A percentile compares a stretch with the other conserved stretches of the same genome.
phyloP scores from a whole-genome alignment of 192 early-diverging fungal species.

The Gryganskiella cystojenkinii region DNA sequence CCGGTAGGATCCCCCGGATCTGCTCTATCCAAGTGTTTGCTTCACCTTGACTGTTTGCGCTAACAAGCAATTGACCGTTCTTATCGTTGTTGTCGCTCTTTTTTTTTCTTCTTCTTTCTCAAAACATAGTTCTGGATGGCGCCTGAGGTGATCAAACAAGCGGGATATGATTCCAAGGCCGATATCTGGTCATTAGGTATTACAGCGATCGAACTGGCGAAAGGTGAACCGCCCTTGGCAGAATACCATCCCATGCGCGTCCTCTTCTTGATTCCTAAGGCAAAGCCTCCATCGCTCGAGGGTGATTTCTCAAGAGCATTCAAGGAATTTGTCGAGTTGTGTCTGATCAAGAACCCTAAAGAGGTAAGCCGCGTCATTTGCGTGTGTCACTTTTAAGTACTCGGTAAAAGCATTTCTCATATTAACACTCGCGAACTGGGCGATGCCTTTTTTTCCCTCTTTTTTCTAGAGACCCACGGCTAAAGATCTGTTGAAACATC shows the following conservation, averaged over 20 bases:
- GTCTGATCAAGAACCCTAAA: conserved; percentile 89
- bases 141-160: conserved; percentile 93
- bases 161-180: conserved; percentile 80
- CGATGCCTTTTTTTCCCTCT: background rate
- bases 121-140: conserved; percentile 83
- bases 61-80: background rate
- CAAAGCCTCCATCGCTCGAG: conserved; percentile 86
- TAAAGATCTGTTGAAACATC: conserved; percentile 89
- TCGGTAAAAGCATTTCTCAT: too few relatives aligned
- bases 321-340: conserved; percentile 91
- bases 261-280: conserved; percentile 93
- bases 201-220: conserved; percentile 95
- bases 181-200: conserved; percentile 99
- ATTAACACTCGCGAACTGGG: too few relatives aligned
- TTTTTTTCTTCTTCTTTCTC: background rate
- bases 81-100: background rate
- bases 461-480: conserved; percentile 82
- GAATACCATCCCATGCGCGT: conserved; percentile 97
- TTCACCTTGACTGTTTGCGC: too few relatives aligned
- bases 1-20: too few relatives aligned
- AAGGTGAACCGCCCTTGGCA: conserved; percentile 92
- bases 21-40: too few relatives aligned
- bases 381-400: background rate
- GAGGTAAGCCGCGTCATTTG: conserved; percentile 57
- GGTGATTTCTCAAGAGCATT: conserved; percentile 84